A percentile compares a stretch with the other conserved stretches of the same genome.
These are phyloP conservation scores for Zasmidium citrigriseum DNA, from an alignment of 2,329 filamentous ascomycete genomes.

Conservation along the genomic window DNA sequence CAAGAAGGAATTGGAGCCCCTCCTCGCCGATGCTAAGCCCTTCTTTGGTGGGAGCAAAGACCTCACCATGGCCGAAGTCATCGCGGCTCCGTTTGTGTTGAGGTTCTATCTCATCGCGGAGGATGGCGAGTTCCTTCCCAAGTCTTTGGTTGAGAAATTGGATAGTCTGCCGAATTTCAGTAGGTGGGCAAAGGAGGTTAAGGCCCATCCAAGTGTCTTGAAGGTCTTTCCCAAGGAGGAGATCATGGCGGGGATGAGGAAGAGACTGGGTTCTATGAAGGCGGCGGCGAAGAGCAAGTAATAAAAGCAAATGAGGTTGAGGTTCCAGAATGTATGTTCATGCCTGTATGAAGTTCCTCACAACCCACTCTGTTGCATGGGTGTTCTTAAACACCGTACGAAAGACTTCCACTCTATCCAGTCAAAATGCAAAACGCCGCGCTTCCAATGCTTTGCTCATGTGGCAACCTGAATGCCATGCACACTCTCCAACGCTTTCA, in stretches of 20 bases:
- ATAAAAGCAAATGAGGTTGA: not conserved
- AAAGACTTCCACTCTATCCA: not conserved
- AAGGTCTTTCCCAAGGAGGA: slow-evolving; percentile 60
- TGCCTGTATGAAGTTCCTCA: no score
- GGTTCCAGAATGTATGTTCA: no score
- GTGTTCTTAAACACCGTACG: no score
- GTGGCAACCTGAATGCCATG: slow-evolving; percentile 63
- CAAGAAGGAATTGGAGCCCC: slow-evolving; percentile 72
- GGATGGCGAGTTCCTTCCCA: slow-evolving; percentile 55
- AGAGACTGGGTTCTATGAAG: slow-evolving; percentile 42
- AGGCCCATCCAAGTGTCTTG: slow-evolving; percentile 60
- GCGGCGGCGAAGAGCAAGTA: slow-evolving; percentile 22
- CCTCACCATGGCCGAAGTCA: slow-evolving; percentile 75
- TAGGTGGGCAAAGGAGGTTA: slow-evolving; percentile 33
- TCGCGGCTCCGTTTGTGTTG: slow-evolving; percentile 66
- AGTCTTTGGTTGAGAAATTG: slow-evolving; percentile 49
- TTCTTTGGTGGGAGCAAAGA: slow-evolving; percentile 50
- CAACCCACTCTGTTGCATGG: no score
- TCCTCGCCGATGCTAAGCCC: slow-evolving; percentile 53
- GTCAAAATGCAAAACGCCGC: not conserved
- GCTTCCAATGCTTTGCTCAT: not conserved
- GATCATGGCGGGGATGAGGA: slow-evolving; percentile 46
- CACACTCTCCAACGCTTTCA: slow-evolving; percentile 72
- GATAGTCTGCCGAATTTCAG: slow-evolving; percentile 58
- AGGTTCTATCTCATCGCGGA: slow-evolving; percentile 59